Percentiles rank a stretch among this genome's conserved stretches.
Evolutionary conservation across 78 protist species (phyloP).

Genomic region (Neovahlkampfia damariscottae): DNA sequence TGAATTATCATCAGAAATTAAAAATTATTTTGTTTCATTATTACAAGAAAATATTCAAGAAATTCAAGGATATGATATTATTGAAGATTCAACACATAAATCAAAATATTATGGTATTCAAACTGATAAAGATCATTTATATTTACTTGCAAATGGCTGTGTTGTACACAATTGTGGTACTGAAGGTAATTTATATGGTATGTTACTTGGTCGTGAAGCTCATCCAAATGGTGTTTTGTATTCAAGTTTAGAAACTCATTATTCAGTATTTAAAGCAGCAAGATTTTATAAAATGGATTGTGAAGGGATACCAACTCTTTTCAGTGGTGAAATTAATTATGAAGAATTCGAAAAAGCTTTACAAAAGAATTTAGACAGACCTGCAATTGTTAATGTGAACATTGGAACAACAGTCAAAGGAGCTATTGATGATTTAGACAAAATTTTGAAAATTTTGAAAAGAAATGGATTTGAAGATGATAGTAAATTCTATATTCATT

Average conservation of each 20-base stretch:
- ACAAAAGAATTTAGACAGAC: not conserved
- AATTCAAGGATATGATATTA: too few species aligned
- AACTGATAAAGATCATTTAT: too few species aligned
- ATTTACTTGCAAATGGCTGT: too few species aligned
- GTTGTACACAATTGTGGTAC: too few species aligned
- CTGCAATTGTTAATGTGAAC: constrained; percentile 4
- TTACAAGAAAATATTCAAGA: too few species aligned
- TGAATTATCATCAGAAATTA: too few species aligned
- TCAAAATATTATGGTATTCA: too few species aligned
- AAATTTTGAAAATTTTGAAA: not conserved
- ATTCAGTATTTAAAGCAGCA: constrained; percentile 7
- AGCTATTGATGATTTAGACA: not conserved
- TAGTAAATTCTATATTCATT: not conserved
- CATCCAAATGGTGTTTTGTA: not conserved
- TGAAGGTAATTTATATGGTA: not conserved
- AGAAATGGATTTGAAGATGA: not conserved
- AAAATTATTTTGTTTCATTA: too few species aligned
- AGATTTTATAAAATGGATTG: not conserved
- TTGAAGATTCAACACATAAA: too few species aligned
- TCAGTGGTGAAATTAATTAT: constrained; percentile 7
- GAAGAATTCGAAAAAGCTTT: not conserved
- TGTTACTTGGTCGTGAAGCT: constrained; percentile 2
- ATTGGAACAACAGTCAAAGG: constrained; percentile 10
- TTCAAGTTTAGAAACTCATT: not conserved
- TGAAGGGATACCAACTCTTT: not conserved